Conservation (phyloP, 805 yeast species). For the Cyberlindnera samutprakarnensis region DNA sequence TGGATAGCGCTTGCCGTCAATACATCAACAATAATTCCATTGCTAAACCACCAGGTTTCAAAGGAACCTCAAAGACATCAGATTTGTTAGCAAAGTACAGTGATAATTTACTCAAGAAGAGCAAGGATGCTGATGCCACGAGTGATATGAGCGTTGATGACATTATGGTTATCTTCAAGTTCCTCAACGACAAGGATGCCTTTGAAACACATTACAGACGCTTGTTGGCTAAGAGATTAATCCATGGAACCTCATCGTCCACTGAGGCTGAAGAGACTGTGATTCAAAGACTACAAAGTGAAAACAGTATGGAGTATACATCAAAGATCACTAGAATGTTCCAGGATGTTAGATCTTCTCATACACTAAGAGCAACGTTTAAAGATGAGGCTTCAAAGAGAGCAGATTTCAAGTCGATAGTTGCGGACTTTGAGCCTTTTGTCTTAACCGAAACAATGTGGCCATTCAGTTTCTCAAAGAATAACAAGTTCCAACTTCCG, state of each 20-base stretch:
- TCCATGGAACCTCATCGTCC: constrained; percentile 76
- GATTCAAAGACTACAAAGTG: constrained; percentile 79
- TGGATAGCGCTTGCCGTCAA: constrained; percentile 81
- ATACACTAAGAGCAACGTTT: constrained; percentile 59
- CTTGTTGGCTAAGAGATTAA: constrained; percentile 79
- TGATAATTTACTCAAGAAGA: constrained; percentile 73
- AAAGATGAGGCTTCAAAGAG: constrained; percentile 37
- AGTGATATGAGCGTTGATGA: constrained; percentile 75
- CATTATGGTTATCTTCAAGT: constrained; percentile 79
- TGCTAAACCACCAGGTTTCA: constrained; percentile 44
- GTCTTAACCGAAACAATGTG: constrained; percentile 86
- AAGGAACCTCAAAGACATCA: constrained; percentile 67
- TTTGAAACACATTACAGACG: constrained; percentile 92
- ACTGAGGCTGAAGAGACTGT: constrained; percentile 77
- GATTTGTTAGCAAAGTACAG: constrained; percentile 86
- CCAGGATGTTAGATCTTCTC: constrained; percentile 82
- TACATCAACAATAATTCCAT: constrained; percentile 78
- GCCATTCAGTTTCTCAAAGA: constrained; percentile 49
- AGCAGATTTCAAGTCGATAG: constrained; percentile 24
- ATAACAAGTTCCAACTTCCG: constrained; percentile 47
- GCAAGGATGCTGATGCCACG: constrained; percentile 57
- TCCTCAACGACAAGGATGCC: constrained; percentile 88
- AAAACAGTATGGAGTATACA: constrained; percentile 88
- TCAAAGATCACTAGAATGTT: constrained; percentile 94
- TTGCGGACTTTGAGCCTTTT: constrained; percentile 58